phyloP scores from a whole-genome alignment of 371 early-diverging fungal species.

The Haplosporangium sp. region DNA sequence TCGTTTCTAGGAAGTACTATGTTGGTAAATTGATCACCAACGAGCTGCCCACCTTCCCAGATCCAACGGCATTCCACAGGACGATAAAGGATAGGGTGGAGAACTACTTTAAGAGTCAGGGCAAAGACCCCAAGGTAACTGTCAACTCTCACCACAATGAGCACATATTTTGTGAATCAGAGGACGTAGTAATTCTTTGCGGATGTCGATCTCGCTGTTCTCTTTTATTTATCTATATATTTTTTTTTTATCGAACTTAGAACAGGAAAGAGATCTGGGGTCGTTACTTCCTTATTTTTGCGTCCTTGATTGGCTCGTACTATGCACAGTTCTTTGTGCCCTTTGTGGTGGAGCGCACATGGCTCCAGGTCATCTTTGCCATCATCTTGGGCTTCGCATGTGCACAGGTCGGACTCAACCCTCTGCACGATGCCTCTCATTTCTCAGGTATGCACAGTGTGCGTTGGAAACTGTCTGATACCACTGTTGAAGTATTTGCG shows the following conservation, averaged over 20 bases:
- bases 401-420: conserved; percentile 65
- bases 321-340: conserved; percentile 58
- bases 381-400: conserved; percentile 61
- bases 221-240: background rate
- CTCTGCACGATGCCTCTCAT: conserved; percentile 69
- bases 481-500: background rate
- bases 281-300: conserved; percentile 59
- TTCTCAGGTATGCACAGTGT: conserved; percentile 54
- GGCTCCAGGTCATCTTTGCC: conserved; percentile 57
- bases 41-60: conserved; percentile 65
- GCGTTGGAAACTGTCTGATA: background rate
- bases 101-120: conserved; percentile 37
- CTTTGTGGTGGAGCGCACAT: conserved; percentile 49
- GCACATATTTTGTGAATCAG: no score
- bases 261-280: conserved; percentile 56
- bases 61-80: conserved; percentile 58
- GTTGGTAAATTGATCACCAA: conserved; percentile 57
- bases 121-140: conserved; percentile 47
- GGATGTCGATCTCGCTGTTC: no score
- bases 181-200: no score
- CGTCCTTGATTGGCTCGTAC: conserved; percentile 54
- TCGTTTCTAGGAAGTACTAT: conserved; percentile 55
- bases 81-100: conserved; percentile 53
- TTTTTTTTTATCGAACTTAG: conserved; percentile 22
- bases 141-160: background rate